Conservation (phyloP, 2,329 filamentous ascomycete genomes). For the Exutisphaerella laricina region DNA sequence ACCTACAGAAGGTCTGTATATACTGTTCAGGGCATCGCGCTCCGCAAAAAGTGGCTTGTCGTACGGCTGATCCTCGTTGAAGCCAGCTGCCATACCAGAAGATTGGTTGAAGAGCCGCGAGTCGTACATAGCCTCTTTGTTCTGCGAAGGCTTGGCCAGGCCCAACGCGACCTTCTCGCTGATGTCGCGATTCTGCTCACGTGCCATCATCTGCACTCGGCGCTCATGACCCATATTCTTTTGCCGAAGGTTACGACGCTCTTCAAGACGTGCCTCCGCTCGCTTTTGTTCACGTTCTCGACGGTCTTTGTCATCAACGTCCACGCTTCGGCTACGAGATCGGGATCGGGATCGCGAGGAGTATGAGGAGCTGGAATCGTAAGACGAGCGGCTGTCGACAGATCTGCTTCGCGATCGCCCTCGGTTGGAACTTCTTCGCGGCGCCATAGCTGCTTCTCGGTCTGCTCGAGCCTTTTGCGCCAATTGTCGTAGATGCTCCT, state of each 20-base stretch:
- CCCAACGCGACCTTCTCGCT: conserved; percentile 95
- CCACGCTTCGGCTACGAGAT: conserved; percentile 43
- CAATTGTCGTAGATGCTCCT: conserved; percentile 80
- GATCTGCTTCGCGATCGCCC: conserved; percentile 30
- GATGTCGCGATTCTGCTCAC: conserved; percentile 94
- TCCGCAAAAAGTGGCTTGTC: conserved; percentile 96
- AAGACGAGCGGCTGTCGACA: conserved; percentile 30
- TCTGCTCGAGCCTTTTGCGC: conserved; percentile 91
- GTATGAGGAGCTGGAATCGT: conserved; percentile 33
- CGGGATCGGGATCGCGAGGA: conserved; percentile 29
- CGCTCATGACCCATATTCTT: conserved; percentile 94
- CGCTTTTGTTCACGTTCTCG: conserved; percentile 72
- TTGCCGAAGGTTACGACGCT: conserved; percentile 84
- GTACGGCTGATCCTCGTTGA: conserved; percentile 97
- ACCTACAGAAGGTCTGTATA: conserved; percentile 74
- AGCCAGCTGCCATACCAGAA: conserved; percentile 77
- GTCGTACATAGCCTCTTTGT: conserved; percentile 93
- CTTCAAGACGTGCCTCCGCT: conserved; percentile 70
- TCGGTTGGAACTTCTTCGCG: conserved; percentile 37
- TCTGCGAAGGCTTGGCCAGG: conserved; percentile 88
- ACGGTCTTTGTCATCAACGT: conserved; percentile 48
- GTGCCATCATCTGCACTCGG: conserved; percentile 83
- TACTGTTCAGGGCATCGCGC: conserved; percentile 88
- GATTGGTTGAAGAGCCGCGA: conserved; percentile 91
- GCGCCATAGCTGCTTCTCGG: conserved; percentile 38